Percentiles rank a stretch among this genome's conserved stretches.
Conservation (phyloP, 2,329 filamentous ascomycete species). For the Chaetoscypha palmicola region DNA sequence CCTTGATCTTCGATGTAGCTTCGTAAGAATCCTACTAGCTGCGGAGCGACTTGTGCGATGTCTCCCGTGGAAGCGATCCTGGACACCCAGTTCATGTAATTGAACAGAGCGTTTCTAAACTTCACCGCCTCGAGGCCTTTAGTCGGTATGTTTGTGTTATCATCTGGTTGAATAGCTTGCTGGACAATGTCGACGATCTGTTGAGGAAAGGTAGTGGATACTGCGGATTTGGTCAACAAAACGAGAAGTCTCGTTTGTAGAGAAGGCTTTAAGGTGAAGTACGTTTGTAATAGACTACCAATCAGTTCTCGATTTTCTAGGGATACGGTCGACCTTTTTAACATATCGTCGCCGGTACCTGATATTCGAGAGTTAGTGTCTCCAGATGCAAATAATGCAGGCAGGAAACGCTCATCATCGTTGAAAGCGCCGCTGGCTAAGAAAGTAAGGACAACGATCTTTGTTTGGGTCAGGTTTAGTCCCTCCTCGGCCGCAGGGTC, state of each 20-base stretch:
- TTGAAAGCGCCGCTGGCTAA: conserved; percentile 80
- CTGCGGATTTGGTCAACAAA: conserved; percentile 68
- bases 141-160: conserved; percentile 28
- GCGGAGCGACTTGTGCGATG: conserved; percentile 58
- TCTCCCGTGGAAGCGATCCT: conserved; percentile 57
- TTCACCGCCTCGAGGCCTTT: conserved; percentile 59
- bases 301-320: conserved; percentile 64
- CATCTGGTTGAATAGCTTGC: conserved; percentile 49
- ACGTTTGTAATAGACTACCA: conserved; percentile 61
- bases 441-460: conserved; percentile 61
- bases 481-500: conserved; percentile 52
- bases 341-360: conserved; percentile 77
- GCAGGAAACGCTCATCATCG: conserved; percentile 75
- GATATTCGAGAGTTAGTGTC: conserved; percentile 76
- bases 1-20: conserved; percentile 73
- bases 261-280: conserved; percentile 63
- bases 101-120: conserved; percentile 74
- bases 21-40: conserved; percentile 61
- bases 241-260: conserved; percentile 71
- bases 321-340: conserved; percentile 71
- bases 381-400: conserved; percentile 75
- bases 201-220: conserved; percentile 62
- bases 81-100: conserved; percentile 81
- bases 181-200: conserved; percentile 64
- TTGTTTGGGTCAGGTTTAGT: conserved; percentile 61